Conservation (phyloP, 2,329 filamentous ascomycete genomes). For the Lachnellula willkommii region DNA sequence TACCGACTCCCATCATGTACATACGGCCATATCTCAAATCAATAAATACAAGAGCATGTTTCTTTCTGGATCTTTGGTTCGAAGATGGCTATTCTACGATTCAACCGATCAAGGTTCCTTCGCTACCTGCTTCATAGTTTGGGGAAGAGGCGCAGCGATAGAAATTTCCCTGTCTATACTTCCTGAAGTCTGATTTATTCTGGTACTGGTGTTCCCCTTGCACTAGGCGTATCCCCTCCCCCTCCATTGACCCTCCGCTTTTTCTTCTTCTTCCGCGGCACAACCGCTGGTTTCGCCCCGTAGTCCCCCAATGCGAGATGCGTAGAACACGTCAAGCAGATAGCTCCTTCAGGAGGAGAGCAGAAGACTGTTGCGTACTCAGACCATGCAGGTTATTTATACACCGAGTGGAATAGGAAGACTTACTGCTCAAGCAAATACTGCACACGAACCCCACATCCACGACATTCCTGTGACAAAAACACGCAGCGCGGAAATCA, state of each 20-base stretch:
- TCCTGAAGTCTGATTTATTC: slow-evolving; percentile 13
- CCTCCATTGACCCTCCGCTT: slow-evolving; percentile 60
- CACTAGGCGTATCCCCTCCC: slow-evolving; percentile 53
- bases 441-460: slow-evolving; percentile 94
- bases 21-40: no score
- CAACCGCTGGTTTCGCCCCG: slow-evolving; percentile 69
- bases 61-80: no score
- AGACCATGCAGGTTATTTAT: slow-evolving; percentile 10
- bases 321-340: slow-evolving; percentile 80
- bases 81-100: no score
- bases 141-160: background rate
- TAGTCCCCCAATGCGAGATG: slow-evolving; percentile 71
- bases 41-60: no score
- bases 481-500: slow-evolving; percentile 97
- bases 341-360: slow-evolving; percentile 54
- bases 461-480: slow-evolving; percentile 87
- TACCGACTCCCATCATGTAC: no score
- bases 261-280: slow-evolving; percentile 68
- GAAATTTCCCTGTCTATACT: background rate
- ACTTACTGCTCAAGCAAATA: slow-evolving; percentile 78
- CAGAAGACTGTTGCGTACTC: slow-evolving; percentile 61
- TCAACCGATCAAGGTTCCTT: background rate
- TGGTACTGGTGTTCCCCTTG: slow-evolving; percentile 54
- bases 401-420: background rate
- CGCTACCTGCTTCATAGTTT: background rate